Conservation (phyloP, 2,329 filamentous ascomycete species). For the Chaetomiaceae sp. region DNA sequence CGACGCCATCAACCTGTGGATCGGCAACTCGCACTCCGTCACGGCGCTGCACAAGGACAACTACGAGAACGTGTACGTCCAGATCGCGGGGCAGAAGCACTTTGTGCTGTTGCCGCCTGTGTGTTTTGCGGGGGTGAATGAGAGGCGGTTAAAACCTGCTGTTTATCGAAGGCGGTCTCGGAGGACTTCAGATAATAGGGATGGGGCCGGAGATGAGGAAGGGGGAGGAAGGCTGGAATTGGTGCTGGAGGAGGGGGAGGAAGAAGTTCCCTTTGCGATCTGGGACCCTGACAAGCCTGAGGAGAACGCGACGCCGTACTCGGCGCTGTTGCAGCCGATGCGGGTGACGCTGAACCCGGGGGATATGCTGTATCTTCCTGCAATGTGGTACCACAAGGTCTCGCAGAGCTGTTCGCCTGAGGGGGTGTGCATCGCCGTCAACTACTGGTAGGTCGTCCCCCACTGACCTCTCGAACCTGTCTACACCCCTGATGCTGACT, state of each 20-base stretch:
- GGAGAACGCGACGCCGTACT: constrained; percentile 52
- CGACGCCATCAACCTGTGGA: constrained; percentile 80
- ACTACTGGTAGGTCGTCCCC: constrained; percentile 62
- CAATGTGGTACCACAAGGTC: constrained; percentile 84
- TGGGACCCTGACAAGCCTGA: constrained; percentile 67
- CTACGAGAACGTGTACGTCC: constrained; percentile 82
- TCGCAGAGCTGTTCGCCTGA: constrained; percentile 64
- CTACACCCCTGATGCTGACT: not conserved
- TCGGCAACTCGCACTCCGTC: constrained; percentile 65
- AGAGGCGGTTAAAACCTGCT: constrained; percentile 52
- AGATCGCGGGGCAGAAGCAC: constrained; percentile 67
- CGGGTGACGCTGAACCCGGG: constrained; percentile 66
- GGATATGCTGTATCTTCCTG: constrained; percentile 78
- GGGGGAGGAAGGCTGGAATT: constrained; percentile 24
- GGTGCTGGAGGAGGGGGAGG: constrained; percentile 33
- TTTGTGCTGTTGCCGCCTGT: constrained; percentile 71
- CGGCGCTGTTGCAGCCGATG: constrained; percentile 54
- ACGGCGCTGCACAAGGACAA: constrained; percentile 78
- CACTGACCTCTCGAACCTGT: not conserved
- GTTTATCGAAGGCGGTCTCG: constrained; percentile 48
- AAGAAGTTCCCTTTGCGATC: constrained; percentile 59
- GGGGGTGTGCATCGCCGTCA: constrained; percentile 71
- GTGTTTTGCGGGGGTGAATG: constrained; percentile 65
- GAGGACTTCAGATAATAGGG: not conserved
- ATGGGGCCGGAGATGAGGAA: not conserved